Evolutionary conservation across 208 protist species (phyloP).

Genomic region (Leishmania major): DNA sequence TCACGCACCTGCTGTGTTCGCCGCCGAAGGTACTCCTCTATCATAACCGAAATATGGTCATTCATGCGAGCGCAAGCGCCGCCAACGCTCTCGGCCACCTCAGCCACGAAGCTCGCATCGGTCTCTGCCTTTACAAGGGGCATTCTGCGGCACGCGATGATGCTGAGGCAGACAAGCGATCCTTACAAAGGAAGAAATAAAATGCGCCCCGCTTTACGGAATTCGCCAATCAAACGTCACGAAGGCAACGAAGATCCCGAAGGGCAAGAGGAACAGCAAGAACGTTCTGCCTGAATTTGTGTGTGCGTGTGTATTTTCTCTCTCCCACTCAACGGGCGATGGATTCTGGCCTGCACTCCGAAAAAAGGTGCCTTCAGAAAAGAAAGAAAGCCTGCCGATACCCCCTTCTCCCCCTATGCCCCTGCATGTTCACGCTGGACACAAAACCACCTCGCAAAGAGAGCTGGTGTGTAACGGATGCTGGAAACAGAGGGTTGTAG

Average conservation of each 20-base stretch:
- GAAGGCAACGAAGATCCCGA: neutral
- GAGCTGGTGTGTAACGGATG: neutral
- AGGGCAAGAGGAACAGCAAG: neutral
- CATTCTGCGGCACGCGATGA: constrained; percentile 27
- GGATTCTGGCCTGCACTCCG: neutral
- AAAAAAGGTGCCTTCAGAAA: neutral
- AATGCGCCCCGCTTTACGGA: neutral
- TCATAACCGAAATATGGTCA: constrained; percentile 51
- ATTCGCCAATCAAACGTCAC: neutral
- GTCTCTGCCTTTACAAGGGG: constrained; percentile 43
- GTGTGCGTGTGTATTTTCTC: too few relatives aligned
- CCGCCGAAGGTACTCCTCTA: constrained; percentile 64
- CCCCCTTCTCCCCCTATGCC: neutral
- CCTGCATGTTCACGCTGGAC: neutral
- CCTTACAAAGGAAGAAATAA: neutral
- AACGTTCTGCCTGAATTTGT: neutral
- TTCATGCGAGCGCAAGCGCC: constrained; percentile 19
- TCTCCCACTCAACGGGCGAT: neutral
- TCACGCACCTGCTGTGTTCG: constrained; percentile 28
- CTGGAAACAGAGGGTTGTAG: neutral
- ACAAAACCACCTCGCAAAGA: neutral
- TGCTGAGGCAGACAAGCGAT: neutral
- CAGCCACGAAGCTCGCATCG: constrained; percentile 54
- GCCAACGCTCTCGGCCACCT: constrained; percentile 37
- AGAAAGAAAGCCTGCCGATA: neutral